Conservation (phyloP, 2,329 filamentous ascomycete species). For the Fusarium guadeloupense region DNA sequence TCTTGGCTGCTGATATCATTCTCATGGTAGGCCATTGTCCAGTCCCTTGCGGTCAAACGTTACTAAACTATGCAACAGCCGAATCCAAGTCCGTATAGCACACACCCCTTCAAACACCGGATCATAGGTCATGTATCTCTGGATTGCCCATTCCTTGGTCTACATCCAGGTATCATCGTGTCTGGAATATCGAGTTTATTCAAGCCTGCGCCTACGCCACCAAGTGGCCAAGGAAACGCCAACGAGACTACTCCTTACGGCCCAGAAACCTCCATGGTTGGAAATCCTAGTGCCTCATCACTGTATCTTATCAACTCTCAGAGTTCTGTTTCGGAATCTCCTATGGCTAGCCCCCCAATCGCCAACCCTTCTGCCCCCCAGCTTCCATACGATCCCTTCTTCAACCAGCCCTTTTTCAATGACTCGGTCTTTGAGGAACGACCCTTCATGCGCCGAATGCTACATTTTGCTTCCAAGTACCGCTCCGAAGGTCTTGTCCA, state of each 20-base stretch:
- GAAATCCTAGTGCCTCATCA: conserved; percentile 30
- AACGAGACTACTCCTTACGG: conserved; percentile 7
- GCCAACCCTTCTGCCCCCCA: conserved; percentile 27
- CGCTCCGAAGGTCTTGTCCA: conserved; percentile 72
- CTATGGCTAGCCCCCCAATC: conserved; percentile 32
- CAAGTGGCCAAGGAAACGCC: conserved; percentile 15
- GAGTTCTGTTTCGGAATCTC: conserved; percentile 22
- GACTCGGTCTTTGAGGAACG: conserved; percentile 75
- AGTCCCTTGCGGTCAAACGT: neutral
- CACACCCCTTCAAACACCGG: conserved; percentile 70
- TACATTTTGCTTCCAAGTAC: conserved; percentile 86
- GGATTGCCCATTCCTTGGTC: conserved; percentile 86
- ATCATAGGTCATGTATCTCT: conserved; percentile 84
- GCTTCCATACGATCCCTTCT: conserved; percentile 64
- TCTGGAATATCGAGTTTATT: conserved; percentile 85
- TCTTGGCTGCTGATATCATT: conserved; percentile 81
- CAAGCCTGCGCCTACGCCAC: conserved; percentile 51
- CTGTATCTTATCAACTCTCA: conserved; percentile 32
- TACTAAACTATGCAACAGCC: conserved; percentile 37
- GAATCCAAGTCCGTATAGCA: conserved; percentile 46
- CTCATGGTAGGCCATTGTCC: conserved; percentile 60
- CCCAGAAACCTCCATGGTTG: neutral
- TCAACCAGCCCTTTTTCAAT: conserved; percentile 79
- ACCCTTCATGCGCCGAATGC: conserved; percentile 71
- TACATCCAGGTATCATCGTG: conserved; percentile 88